A percentile compares a stretch with the other conserved stretches of the same genome.
These are phyloP conservation scores for Aphanomyces euteiches DNA, from an alignment of 352 stramenopile genomes.

Conservation along the genomic window DNA sequence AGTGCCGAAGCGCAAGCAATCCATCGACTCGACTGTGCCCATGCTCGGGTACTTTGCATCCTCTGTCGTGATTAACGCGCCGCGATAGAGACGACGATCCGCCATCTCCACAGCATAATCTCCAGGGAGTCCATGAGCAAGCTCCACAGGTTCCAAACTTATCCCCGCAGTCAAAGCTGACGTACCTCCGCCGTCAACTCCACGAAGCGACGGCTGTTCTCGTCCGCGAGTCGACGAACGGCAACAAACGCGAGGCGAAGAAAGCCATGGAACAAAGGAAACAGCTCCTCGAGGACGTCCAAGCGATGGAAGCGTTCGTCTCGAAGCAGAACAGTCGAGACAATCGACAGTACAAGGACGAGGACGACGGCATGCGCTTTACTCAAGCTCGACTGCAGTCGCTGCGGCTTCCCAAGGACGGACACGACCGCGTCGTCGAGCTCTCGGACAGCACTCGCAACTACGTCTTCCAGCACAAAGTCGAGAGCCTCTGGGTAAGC, in stretches of 20 bases:
- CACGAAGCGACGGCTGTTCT: not conserved
- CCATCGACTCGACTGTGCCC: not conserved
- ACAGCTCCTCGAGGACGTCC: slow-evolving; percentile 1
- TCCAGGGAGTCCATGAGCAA: not conserved
- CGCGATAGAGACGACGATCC: not conserved
- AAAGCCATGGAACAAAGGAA: not conserved
- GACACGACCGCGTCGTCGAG: not conserved
- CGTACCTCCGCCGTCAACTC: slow-evolving; percentile 1
- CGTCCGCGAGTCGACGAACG: slow-evolving; percentile 2
- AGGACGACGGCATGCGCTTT: not conserved
- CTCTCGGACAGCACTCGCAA: too few relatives aligned
- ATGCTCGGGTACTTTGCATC: slow-evolving; percentile 9
- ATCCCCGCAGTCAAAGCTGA: not conserved
- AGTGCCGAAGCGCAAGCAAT: not conserved
- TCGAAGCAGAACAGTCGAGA: not conserved
- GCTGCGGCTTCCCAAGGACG: not conserved
- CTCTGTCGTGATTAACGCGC: not conserved
- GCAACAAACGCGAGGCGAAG: not conserved
- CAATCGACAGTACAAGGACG: not conserved
- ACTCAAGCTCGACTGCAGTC: too few relatives aligned
- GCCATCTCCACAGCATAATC: not conserved
- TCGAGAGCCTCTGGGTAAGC: too few relatives aligned
- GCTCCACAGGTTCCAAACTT: not conserved
- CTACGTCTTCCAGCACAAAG: too few relatives aligned
- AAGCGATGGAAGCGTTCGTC: not conserved